phyloP scores from a whole-genome alignment of 1,284 basidiomycete genomes.

The Rhodotorula sp. region DNA sequence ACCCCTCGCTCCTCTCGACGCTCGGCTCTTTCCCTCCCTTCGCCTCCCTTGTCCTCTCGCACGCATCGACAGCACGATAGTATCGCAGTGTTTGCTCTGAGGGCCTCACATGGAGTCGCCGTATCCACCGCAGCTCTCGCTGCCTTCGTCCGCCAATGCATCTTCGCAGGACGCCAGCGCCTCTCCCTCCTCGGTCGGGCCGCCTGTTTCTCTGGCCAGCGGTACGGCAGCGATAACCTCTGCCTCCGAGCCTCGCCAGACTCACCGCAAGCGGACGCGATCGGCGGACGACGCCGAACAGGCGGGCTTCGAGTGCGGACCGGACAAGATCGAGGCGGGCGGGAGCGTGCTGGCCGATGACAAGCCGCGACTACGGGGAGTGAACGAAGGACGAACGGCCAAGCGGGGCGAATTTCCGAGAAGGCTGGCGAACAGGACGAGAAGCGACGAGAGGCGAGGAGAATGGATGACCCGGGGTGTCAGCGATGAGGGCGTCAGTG shows the following conservation, averaged over 20 bases:
- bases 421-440: background rate
- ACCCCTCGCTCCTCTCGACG: background rate
- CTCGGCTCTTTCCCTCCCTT: background rate
- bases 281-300: background rate
- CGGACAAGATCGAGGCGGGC: background rate
- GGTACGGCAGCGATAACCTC: background rate
- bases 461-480: background rate
- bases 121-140: conserved; percentile 6
- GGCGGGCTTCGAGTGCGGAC: background rate
- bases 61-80: too few relatives aligned
- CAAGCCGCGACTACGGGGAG: background rate
- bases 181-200: background rate
- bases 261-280: background rate
- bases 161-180: background rate
- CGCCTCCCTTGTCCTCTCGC: background rate
- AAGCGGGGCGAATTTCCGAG: background rate
- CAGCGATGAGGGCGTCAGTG: background rate
- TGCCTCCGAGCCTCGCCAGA: background rate
- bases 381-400: background rate
- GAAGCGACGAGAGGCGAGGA: background rate
- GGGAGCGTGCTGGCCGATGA: too few relatives aligned
- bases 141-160: background rate
- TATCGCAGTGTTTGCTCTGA: background rate
- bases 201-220: background rate
- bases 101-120: conserved; percentile 4